Percentiles rank a stretch among this genome's conserved stretches.
phyloP scores from a whole-genome alignment of 2,329 filamentous ascomycete genomes.

The Rhinocladiella similis region DNA sequence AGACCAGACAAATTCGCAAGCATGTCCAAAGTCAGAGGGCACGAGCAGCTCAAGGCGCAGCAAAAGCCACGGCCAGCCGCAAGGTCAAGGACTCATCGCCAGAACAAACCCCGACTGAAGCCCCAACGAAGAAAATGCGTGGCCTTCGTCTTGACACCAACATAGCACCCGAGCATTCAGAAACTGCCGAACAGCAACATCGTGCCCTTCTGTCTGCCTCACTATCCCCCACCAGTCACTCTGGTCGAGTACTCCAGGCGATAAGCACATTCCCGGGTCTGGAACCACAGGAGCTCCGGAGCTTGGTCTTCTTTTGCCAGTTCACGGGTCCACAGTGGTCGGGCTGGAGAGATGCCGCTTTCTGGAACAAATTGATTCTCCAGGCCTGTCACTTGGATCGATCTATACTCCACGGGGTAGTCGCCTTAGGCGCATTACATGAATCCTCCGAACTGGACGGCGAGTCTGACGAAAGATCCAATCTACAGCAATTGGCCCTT shows the following conservation, averaged over 20 bases:
- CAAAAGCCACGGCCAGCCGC: constrained; percentile 1
- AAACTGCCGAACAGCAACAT: background rate
- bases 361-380: constrained; percentile 34
- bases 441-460: constrained; percentile 28
- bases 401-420: constrained; percentile 33
- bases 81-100: constrained; percentile 5
- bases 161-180: constrained; percentile 2
- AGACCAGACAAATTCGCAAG: constrained; percentile 26
- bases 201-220: constrained; percentile 15
- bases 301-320: constrained; percentile 27
- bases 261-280: constrained; percentile 21
- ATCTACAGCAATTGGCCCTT: constrained; percentile 22
- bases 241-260: constrained; percentile 12
- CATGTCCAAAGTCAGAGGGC: constrained; percentile 27
- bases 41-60: constrained; percentile 14
- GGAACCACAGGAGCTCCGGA: constrained; percentile 21
- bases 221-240: constrained; percentile 15
- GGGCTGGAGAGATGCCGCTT: constrained; percentile 27
- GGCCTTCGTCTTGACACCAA: constrained; percentile 22
- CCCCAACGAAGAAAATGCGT: background rate
- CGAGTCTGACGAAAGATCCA: constrained; percentile 19
- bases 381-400: constrained; percentile 34
- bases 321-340: constrained; percentile 28
- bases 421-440: constrained; percentile 34
- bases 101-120: background rate